Conservation (phyloP, 1,139 yeast species). For the Hanseniaspora sp. region DNA sequence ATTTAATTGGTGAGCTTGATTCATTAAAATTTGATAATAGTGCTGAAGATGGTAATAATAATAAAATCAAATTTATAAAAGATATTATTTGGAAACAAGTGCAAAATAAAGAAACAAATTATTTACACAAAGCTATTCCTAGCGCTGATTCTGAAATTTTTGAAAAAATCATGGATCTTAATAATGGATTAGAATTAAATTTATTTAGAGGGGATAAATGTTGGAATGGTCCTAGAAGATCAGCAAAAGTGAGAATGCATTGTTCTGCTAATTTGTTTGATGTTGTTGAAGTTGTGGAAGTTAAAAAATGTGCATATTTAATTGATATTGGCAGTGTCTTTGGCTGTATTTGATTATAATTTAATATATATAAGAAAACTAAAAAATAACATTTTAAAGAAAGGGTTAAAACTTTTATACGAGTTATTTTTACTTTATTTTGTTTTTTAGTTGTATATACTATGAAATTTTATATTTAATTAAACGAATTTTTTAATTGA, state of each 20-base stretch:
- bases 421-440: too few species aligned
- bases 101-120: not conserved
- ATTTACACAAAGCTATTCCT: slow-evolving; percentile 20
- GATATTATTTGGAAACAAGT: slow-evolving; percentile 7
- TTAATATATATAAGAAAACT: not conserved
- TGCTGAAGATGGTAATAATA: not conserved
- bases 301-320: slow-evolving; percentile 73
- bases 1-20: slow-evolving; percentile 1
- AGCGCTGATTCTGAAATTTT: not conserved
- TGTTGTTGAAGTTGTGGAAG: slow-evolving; percentile 63
- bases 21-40: not conserved
- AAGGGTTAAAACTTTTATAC: too few species aligned
- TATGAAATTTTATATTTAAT: too few species aligned
- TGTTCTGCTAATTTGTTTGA: slow-evolving; percentile 52
- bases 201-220: slow-evolving; percentile 68
- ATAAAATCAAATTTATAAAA: not conserved
- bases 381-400: not conserved
- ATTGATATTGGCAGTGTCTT: slow-evolving; percentile 57
- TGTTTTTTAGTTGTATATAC: too few species aligned
- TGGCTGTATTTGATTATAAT: slow-evolving; percentile 39
- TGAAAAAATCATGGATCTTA: slow-evolving; percentile 23
- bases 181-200: slow-evolving; percentile 33
- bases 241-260: slow-evolving; percentile 49
- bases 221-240: slow-evolving; percentile 89
- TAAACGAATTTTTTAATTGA: too few species aligned